These are phyloP conservation scores for Fomitiporia mediterranea DNA, from an alignment of 1,284 basidiomycete genomes.

Conservation along the genomic window DNA sequence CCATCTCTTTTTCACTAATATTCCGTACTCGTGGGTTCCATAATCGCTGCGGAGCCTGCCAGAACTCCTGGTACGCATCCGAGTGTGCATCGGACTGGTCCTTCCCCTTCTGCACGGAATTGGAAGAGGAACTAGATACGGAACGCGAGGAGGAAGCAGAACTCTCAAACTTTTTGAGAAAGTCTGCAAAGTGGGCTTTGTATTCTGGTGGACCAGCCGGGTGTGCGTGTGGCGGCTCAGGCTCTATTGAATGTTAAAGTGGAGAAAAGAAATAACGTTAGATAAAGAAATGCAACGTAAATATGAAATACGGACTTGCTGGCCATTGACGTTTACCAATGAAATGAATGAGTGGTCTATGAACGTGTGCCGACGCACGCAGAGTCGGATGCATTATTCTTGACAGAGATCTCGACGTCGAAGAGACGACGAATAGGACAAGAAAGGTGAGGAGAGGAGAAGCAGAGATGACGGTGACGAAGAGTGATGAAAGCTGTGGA, in stretches of 20 bases:
- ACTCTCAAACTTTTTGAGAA: conserved; percentile 48
- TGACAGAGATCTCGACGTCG: not conserved
- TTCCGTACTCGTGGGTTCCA: conserved; percentile 57
- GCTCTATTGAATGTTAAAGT: conserved; percentile 36
- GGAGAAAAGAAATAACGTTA: conserved; percentile 12
- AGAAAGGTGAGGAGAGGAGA: not conserved
- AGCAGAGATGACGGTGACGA: not conserved
- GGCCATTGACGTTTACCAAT: conserved; percentile 67
- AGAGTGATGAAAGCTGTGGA: not conserved
- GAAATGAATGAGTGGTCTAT: conserved; percentile 74
- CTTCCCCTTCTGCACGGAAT: conserved; percentile 27
- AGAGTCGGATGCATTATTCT: conserved; percentile 44
- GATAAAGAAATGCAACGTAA: not conserved
- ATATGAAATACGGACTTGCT: conserved; percentile 39
- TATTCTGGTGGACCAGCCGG: conserved; percentile 72
- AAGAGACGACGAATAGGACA: not conserved
- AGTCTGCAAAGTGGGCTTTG: conserved; percentile 57
- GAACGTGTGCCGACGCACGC: conserved; percentile 41
- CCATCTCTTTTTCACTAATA: conserved; percentile 68
- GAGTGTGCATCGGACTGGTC: conserved; percentile 26
- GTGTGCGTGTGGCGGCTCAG: conserved; percentile 62
- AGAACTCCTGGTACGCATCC: conserved; percentile 59
- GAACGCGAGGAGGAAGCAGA: conserved; percentile 26
- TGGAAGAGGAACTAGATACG: conserved; percentile 9
- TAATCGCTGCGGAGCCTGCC: conserved; percentile 71